Percentiles rank a stretch among this genome's conserved stretches.
Conservation (phyloP, 495 filamentous ascomycete genomes). For the Trichoderma reesei region DNA sequence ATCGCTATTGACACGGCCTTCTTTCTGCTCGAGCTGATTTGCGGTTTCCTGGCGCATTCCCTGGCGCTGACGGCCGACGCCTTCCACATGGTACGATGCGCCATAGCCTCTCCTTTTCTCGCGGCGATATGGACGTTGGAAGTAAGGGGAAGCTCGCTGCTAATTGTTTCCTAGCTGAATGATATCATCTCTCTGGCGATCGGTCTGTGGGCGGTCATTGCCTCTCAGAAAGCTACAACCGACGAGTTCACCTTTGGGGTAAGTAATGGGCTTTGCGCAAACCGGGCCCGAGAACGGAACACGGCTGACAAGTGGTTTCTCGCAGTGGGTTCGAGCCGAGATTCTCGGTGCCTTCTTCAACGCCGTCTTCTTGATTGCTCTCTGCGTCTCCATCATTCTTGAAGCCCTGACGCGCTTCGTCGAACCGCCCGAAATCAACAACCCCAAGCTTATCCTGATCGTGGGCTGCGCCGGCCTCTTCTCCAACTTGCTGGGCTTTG, state of each 20-base stretch:
- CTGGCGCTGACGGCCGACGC: constrained; percentile 92
- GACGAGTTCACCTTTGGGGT: constrained; percentile 92
- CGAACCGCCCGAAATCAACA: constrained; percentile 74
- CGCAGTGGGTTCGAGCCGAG: constrained; percentile 90
- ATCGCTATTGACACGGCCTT: constrained; percentile 82
- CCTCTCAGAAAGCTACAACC: constrained; percentile 68
- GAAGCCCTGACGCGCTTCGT: constrained; percentile 86
- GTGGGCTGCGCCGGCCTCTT: constrained; percentile 80
- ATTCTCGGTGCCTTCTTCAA: constrained; percentile 93
- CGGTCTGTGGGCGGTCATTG: constrained; percentile 89
- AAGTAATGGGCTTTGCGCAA: constrained; percentile 25
- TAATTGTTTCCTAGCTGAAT: constrained; percentile 52
- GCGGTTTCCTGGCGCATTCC: constrained; percentile 78
- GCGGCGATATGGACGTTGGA: background rate
- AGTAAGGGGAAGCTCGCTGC: background rate
- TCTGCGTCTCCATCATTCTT: constrained; percentile 91
- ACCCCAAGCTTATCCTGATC: constrained; percentile 74
- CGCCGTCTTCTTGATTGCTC: constrained; percentile 89
- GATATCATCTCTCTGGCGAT: constrained; percentile 91
- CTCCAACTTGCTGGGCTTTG: constrained; percentile 82
- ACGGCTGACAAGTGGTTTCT: constrained; percentile 12
- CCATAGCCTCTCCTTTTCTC: constrained; percentile 6
- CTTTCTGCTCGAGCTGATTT: constrained; percentile 78
- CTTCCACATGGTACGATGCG: constrained; percentile 77
- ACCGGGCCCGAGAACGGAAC: constrained; percentile 12